phyloP scores from a whole-genome alignment of 2,329 filamentous ascomycete genomes.

The Alternaria triticina region DNA sequence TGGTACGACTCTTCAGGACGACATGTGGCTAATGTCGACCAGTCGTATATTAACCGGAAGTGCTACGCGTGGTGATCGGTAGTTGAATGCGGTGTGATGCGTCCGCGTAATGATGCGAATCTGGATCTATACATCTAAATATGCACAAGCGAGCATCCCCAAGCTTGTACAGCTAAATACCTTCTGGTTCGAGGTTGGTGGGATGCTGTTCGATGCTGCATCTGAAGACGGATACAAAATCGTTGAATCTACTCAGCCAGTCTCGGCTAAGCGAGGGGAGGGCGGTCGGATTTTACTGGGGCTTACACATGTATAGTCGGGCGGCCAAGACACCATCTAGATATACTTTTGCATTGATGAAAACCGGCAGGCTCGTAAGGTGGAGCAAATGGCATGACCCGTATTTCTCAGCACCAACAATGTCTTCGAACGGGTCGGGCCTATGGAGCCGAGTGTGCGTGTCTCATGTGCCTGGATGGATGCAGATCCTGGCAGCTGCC shows the following conservation, averaged over 20 bases:
- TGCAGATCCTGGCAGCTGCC: background rate
- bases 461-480: background rate
- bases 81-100: background rate
- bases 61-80: background rate
- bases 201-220: background rate
- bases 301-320: background rate
- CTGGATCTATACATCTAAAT: background rate
- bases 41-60: constrained; percentile 2
- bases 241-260: background rate
- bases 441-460: constrained; percentile 2
- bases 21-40: constrained; percentile 7
- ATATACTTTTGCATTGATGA: background rate
- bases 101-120: background rate
- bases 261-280: background rate
- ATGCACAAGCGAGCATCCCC: background rate
- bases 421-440: constrained; percentile 1
- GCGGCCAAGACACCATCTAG: constrained; percentile 3
- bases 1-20: constrained; percentile 4
- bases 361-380: background rate
- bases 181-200: background rate
- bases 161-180: background rate
- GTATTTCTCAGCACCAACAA: constrained; percentile 2
- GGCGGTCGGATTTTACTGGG: background rate
- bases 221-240: background rate
- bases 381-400: constrained; percentile 4